Percentiles rank a stretch among this genome's conserved stretches.
These are phyloP conservation scores for Stephania japonica DNA, from an alignment of 164 flowering plant species.

Conservation along the genomic window DNA sequence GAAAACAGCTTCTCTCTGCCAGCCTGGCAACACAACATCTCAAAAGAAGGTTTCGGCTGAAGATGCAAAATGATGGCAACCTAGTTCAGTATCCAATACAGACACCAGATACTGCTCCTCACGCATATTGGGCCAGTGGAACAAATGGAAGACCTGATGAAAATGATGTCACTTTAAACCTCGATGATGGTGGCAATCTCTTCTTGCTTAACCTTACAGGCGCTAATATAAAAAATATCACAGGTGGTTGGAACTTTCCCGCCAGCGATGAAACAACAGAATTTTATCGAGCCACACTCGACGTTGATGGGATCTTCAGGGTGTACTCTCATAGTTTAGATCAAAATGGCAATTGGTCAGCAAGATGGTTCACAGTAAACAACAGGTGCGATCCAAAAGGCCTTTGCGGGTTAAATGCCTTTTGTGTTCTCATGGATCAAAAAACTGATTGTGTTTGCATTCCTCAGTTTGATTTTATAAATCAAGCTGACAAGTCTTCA, in stretches of 20 bases:
- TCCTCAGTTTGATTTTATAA: constrained; percentile 1
- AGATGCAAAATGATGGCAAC: constrained; percentile 29
- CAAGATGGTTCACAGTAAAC: neutral
- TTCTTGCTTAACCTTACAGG: constrained; percentile 8
- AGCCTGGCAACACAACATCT: constrained; percentile 10
- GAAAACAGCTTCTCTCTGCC: constrained; percentile 10
- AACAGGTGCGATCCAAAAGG: constrained; percentile 14
- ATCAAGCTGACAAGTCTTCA: neutral
- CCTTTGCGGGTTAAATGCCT: constrained; percentile 24
- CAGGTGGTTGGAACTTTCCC: neutral
- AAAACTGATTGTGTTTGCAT: constrained; percentile 6
- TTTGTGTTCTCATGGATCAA: neutral
- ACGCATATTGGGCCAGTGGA: constrained; percentile 17
- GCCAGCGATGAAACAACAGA: neutral
- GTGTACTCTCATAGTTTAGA: constrained; percentile 4
- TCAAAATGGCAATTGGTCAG: neutral
- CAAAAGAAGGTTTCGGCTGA: constrained; percentile 17
- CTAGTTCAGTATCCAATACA: constrained; percentile 23
- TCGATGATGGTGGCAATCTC: constrained; percentile 7
- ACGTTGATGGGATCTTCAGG: constrained; percentile 13
- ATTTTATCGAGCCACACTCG: constrained; percentile 5
- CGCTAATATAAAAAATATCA: neutral
- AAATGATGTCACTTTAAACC: constrained; percentile 13
- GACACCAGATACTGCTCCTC: no score
- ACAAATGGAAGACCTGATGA: constrained; percentile 6